Percentiles rank a stretch among this genome's conserved stretches.
Conservation (phyloP, 208 protist genomes). For the Leishmania tarentolae region DNA sequence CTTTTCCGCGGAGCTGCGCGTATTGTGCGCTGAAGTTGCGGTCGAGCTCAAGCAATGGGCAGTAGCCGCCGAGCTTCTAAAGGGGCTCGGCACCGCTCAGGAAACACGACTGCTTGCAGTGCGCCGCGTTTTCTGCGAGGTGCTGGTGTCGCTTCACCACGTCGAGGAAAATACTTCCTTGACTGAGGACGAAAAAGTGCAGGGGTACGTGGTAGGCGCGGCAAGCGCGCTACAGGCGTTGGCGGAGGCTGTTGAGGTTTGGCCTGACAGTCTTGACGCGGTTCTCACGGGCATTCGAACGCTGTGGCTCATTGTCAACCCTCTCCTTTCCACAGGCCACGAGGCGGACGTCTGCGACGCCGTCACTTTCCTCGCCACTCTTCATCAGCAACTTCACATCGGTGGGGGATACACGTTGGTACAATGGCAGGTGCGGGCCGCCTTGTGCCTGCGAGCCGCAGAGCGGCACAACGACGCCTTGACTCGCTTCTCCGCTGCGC, state of each 20-base stretch:
- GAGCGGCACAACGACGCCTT: slow-evolving; percentile 55
- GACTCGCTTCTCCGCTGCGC: slow-evolving; percentile 38
- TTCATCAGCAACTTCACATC: slow-evolving; percentile 76
- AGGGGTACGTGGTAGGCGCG: slow-evolving; percentile 47
- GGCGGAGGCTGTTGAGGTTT: slow-evolving; percentile 65
- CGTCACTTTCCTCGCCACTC: slow-evolving; percentile 54
- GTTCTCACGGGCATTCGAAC: slow-evolving; percentile 54
- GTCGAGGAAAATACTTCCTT: slow-evolving; percentile 29
- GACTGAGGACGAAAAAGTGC: slow-evolving; percentile 42
- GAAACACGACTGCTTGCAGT: slow-evolving; percentile 54
- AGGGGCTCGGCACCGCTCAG: slow-evolving; percentile 18
- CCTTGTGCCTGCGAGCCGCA: slow-evolving; percentile 56
- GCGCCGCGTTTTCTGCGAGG: slow-evolving; percentile 67
- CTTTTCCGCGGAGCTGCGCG: slow-evolving; percentile 54
- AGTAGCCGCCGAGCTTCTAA: slow-evolving; percentile 48
- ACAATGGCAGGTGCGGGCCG: slow-evolving; percentile 77
- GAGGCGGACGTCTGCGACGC: slow-evolving; percentile 62
- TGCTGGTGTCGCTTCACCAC: slow-evolving; percentile 46
- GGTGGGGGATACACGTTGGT: slow-evolving; percentile 65
- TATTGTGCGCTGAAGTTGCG: slow-evolving; percentile 76
- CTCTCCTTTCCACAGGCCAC: slow-evolving; percentile 51
- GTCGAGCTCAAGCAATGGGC: slow-evolving; percentile 67
- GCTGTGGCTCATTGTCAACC: slow-evolving; percentile 60
- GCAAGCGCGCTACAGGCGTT: slow-evolving; percentile 61
- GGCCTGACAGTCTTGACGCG: slow-evolving; percentile 53